Evolutionary conservation across 805 yeast genomes (phyloP).

Genomic region (Vanderwaltozyma tropicalis): DNA sequence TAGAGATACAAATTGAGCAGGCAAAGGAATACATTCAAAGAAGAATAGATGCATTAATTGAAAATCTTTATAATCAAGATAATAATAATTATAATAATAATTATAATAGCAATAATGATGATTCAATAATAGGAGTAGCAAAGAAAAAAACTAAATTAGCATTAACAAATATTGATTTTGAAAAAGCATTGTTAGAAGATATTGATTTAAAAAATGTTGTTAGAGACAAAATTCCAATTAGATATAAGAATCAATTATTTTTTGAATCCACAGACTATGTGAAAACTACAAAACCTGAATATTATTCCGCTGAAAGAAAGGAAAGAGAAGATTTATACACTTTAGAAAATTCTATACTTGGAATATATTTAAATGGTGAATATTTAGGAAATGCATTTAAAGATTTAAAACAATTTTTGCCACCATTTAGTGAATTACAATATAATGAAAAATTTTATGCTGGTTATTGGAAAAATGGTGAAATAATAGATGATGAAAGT

Average conservation of each 20-base stretch:
- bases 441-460: constrained; percentile 31
- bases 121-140: not conserved
- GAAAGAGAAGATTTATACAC: constrained; percentile 33
- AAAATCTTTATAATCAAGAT: not conserved
- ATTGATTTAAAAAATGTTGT: constrained; percentile 35
- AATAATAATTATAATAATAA: not conserved
- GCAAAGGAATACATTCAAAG: constrained; percentile 31
- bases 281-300: constrained; percentile 26
- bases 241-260: constrained; percentile 64
- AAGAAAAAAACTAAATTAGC: constrained; percentile 6
- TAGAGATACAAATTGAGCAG: constrained; percentile 35
- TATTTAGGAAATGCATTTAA: constrained; percentile 55
- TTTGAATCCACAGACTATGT: constrained; percentile 70
- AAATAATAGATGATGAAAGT: constrained; percentile 1
- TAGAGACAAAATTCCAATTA: constrained; percentile 81
- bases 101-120: not conserved
- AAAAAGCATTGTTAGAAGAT: constrained; percentile 21
- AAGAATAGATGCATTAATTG: constrained; percentile 18
- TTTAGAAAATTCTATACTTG: constrained; percentile 43
- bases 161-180: constrained; percentile 18
- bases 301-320: constrained; percentile 23
- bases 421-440: constrained; percentile 57
- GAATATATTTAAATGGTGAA: constrained; percentile 70
- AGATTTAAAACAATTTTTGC: constrained; percentile 62
- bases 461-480: constrained; percentile 25